phyloP scores from a whole-genome alignment of 2,329 filamentous ascomycete species.

The Metarhizium rileyi region DNA sequence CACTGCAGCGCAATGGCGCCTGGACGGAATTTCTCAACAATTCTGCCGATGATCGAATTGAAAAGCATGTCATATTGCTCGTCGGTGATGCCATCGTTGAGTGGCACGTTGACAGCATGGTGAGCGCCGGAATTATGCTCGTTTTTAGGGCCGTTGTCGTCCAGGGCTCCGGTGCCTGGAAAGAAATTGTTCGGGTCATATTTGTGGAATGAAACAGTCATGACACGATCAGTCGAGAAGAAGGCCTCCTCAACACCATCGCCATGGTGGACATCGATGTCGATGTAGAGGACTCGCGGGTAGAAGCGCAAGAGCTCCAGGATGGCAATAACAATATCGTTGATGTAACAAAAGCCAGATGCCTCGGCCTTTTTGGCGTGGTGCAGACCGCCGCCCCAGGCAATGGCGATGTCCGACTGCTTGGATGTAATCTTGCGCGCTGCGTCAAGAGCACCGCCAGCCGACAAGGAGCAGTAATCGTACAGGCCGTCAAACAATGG shows the following conservation, averaged over 20 bases:
- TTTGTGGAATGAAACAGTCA: constrained; percentile 94
- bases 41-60: constrained; percentile 66
- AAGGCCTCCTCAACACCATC: constrained; percentile 89
- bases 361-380: constrained; percentile 93
- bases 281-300: constrained; percentile 84
- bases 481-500: constrained; percentile 94
- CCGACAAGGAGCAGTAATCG: constrained; percentile 90
- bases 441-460: constrained; percentile 82
- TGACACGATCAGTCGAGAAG: constrained; percentile 78
- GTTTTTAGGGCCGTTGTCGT: constrained; percentile 74
- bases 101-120: constrained; percentile 81
- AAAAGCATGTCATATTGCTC: constrained; percentile 82
- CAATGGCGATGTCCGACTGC: constrained; percentile 91
- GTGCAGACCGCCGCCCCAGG: constrained; percentile 94
- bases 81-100: constrained; percentile 86
- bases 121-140: constrained; percentile 81
- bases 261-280: constrained; percentile 87
- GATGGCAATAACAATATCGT: constrained; percentile 93
- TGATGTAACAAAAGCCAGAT: constrained; percentile 96
- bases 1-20: constrained; percentile 90
- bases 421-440: constrained; percentile 78
- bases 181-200: constrained; percentile 81
- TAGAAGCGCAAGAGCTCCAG: constrained; percentile 75
- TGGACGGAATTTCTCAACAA: constrained; percentile 77
- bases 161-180: constrained; percentile 78